Evolutionary conservation across 2,329 filamentous ascomycete species (phyloP), one percentile per base, ranked within the genome.

Genomic region (Trichoderma arundinaceum): DNA sequence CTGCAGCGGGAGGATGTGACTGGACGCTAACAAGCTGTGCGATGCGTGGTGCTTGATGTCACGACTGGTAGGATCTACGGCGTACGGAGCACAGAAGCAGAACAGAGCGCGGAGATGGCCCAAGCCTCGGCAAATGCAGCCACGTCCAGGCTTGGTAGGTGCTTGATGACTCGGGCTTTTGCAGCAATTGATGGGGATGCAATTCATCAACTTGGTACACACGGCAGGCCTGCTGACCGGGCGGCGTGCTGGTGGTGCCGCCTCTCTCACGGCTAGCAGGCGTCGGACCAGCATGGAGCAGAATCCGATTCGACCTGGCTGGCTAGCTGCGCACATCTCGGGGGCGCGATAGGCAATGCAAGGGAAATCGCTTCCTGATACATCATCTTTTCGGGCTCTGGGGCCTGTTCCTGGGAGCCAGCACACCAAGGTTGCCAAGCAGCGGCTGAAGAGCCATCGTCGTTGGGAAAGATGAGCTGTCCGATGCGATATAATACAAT

Each of bases 281-380:
- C n/a, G n/a, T n/a, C 48, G 39, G 48, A 33, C 12, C 59, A 52
- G 17, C 28, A n/a, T 8, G 54, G n/a, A 6, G 28, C 48, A 19
- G 39, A 22, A 63, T 63, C 48, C 59, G 59, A 63, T 63, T 63
- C 48, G 59, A 51, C 59, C 59, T 62, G 59, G 59, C 58, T 51
- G 58, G 54, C 54, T 44, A 56, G 52, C 52, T 39, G 12, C 52
- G 38, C 12, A 35, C 53, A 28, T 43, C 22, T 41, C 53, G 54
- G 54, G 48, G 59, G 58, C 13, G 48, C 17, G 28, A 62, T 33
- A 17, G 49, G 28, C 49, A 44, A 44, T 54, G 59, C 49, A 63
- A 44, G 49, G 59, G 49, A 63, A 63, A 63, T 54, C 59, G 38
- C 32, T 62, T 43, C 59, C 59, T 62, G 46, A 53, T 62, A n/a